Evolutionary conservation across 1,139 yeast species (phyloP).

Genomic region (Pneumocystis carinii): DNA sequence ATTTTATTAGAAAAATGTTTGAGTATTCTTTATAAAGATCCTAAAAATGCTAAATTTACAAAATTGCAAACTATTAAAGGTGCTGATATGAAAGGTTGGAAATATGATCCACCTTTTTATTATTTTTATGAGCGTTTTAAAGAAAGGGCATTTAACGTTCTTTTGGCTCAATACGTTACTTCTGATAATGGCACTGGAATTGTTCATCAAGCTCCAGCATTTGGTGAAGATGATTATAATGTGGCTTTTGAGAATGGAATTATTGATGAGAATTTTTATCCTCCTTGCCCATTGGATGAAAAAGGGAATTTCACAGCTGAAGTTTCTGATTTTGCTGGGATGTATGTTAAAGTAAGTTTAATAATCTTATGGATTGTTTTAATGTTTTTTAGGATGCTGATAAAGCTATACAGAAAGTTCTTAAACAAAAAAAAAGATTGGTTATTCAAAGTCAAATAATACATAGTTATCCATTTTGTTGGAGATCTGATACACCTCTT

Average conservation of each 20-base stretch:
- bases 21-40: constrained; percentile 79
- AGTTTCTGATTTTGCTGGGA: constrained; percentile 62
- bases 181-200: constrained; percentile 97
- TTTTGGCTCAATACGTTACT: constrained; percentile 71
- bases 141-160: constrained; percentile 67
- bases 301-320: constrained; percentile 65
- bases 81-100: constrained; percentile 57
- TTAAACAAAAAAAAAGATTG: constrained; percentile 64
- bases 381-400: constrained; percentile 49
- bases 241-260: constrained; percentile 66
- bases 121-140: constrained; percentile 64
- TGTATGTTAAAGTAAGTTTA: constrained; percentile 49
- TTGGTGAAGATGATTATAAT: constrained; percentile 95
- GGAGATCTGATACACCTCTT: constrained; percentile 99
- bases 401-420: constrained; percentile 66
- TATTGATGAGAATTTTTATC: constrained; percentile 48
- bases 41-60: constrained; percentile 75
- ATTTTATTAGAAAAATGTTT: constrained; percentile 71
- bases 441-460: constrained; percentile 67
- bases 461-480: constrained; percentile 98
- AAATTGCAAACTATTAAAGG: constrained; percentile 70
- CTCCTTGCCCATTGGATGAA: constrained; percentile 94
- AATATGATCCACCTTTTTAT: constrained; percentile 69
- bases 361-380: neutral
- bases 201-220: constrained; percentile 96